Evolutionary conservation across 306 rosid species (phyloP), one percentile per base, ranked within the genome.

Genomic region (Chamaecrista fasciculata): DNA sequence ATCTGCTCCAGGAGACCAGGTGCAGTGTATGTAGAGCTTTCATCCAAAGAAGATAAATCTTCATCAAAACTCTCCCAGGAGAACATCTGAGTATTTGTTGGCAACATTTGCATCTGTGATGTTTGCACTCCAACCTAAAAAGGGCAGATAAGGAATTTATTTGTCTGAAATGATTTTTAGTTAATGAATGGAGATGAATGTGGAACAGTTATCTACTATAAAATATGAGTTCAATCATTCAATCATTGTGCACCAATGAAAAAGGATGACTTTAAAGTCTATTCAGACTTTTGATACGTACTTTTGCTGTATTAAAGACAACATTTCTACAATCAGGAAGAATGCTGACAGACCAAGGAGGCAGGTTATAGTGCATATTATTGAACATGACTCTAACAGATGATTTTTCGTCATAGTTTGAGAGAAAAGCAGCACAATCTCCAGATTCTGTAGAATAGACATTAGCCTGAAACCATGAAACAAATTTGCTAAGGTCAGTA

Each of bases 311-410:
- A 60, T 95, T 95, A 58, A 89, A 91, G 65, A 91, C 92, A 53
- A 72, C 96, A 50, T 95, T 95, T 83, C 95, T 78, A 72, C 99
- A 95, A 80, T 91, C 99, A 4, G 97, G 97, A 71, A 95, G 97
- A 79, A 95, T 79, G 73, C 99, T 91, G 84, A 91, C 71, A 62
- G 99, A 95, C 99, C 99, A 95, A 61, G 99, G 99, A 78, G 97
- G 99, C 64, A 95, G 72, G 81, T 77, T 91, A 62, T 91, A 91
- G 84, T 95, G 99, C 99, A 91, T 81, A 79, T 95, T 95, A 78
- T 95, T 95, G 89, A 95, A 95, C 95, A 87, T 66, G 74, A 95
- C 97, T 83, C 90, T 89, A 23, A 77, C 93, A 64, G 96, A 67
- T 67, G 92, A 87, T 52, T 87, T 79, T 29, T 84, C 71, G 46